Base-by-base conservation (phyloP, 2,329 filamentous ascomycete species). In the Stagonosporopsis chrysanthemi region DNA sequence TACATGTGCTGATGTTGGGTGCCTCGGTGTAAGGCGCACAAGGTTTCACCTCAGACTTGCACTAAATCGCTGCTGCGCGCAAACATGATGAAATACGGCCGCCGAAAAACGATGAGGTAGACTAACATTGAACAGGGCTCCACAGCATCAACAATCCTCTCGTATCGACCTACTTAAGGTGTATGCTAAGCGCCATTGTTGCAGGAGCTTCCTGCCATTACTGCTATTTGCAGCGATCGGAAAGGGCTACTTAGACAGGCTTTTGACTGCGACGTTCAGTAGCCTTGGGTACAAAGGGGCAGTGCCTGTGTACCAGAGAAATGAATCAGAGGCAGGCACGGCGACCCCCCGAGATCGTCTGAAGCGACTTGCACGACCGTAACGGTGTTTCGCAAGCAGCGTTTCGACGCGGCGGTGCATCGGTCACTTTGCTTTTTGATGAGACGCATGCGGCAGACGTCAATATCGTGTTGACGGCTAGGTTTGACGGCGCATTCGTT, bases 401-500 rank as follows among this genome's bases (percentile, higher is more conserved):
- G 8, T 49, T 49, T 49, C 36, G 41, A 29, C 39, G 33, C 49
- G 54, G 48, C 39, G 38, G 42, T 57, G 48, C 43, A 31, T 52
- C 49, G 43, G 54, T 48, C 24, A 31, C 36, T 47, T 40, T 26
- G 26, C 26, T 17, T 17, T 28, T 23, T 56, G 54, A 39, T 57
- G 48, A 57, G 48, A 57, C 48, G 54, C 48, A 57, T 57, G 48
- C 54, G 48, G 54, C 54, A 52, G 54, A 52, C 11, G 12, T 44
- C 26, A 39, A 49, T 36, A 31, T 38, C 22, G 38, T 40, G 39
- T 47, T 39, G 29, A 42, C 40, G 35, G 24, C 42, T n/a, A 19
- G 29, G 36, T 39, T 43, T 38, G 47, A 38, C 38, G 36, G 36
- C 36, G 31, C 31, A 6, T n/a, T 50, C 28, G 24, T 56, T 36